Percentiles rank a stretch among this genome's conserved stretches.
These are phyloP conservation scores for Pouteria glomerata DNA, from an alignment of 148 eudicot species.

Conservation along the genomic window DNA sequence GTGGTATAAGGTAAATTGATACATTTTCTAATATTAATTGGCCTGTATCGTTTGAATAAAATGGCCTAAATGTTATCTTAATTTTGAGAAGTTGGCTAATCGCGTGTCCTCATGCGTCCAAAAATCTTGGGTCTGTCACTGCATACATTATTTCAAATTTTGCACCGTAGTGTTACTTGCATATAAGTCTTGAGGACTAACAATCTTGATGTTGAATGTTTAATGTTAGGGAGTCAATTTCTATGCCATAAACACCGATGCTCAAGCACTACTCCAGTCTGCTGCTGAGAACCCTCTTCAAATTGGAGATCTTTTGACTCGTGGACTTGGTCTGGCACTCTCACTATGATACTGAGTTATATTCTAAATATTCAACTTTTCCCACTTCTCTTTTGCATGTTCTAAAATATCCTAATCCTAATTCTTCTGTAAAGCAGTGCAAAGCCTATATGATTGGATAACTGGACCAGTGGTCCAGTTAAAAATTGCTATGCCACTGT, in stretches of 20 bases:
- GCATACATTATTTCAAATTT: too few species aligned
- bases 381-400: background rate
- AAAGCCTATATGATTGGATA: background rate
- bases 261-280: slow-evolving; percentile 85
- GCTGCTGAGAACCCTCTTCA: slow-evolving; percentile 89
- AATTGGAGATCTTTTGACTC: slow-evolving; percentile 97
- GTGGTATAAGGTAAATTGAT: too few species aligned
- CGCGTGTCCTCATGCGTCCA: too few species aligned
- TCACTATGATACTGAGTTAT: background rate
- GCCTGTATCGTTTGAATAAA: too few species aligned
- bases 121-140: too few species aligned
- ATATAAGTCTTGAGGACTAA: slow-evolving; percentile 6
- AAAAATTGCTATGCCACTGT: background rate
- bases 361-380: background rate
- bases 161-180: too few species aligned
- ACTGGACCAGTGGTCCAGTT: background rate
- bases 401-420: background rate
- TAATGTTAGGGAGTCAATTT: slow-evolving; percentile 88
- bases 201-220: slow-evolving; percentile 11
- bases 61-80: too few species aligned
- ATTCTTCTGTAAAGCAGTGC: background rate
- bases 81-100: too few species aligned
- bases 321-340: slow-evolving; percentile 82
- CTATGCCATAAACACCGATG: slow-evolving; percentile 95
- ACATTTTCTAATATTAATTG: too few species aligned